A percentile compares a stretch with the other conserved stretches of the same genome.
Conservation (phyloP, 1,139 yeast genomes). For the Petasospora rhodanensis region DNA sequence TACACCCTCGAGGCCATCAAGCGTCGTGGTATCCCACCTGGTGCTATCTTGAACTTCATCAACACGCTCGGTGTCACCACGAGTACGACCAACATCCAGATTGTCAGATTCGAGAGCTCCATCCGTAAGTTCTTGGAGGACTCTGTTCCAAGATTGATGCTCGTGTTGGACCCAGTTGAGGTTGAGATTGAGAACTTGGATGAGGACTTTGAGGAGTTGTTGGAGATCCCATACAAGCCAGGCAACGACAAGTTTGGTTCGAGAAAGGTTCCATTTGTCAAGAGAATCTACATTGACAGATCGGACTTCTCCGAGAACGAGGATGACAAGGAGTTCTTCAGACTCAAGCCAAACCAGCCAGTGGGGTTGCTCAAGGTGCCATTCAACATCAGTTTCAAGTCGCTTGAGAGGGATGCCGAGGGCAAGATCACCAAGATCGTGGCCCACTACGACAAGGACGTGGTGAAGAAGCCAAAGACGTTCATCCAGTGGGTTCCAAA, state of each 20-base stretch:
- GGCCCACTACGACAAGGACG: slow-evolving; percentile 74
- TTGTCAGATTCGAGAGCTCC: slow-evolving; percentile 81
- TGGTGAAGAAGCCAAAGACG: slow-evolving; percentile 62
- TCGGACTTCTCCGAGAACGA: slow-evolving; percentile 77
- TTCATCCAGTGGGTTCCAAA: slow-evolving; percentile 96
- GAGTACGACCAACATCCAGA: slow-evolving; percentile 86
- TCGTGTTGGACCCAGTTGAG: slow-evolving; percentile 82
- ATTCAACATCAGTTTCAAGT: slow-evolving; percentile 68
- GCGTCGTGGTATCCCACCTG: slow-evolving; percentile 99
- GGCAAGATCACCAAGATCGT: slow-evolving; percentile 70
- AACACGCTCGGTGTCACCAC: slow-evolving; percentile 97
- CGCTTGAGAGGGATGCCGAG: slow-evolving; percentile 52
- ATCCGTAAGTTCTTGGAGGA: slow-evolving; percentile 84
- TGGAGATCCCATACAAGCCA: slow-evolving; percentile 86
- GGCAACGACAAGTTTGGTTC: slow-evolving; percentile 70
- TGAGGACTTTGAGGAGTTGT: slow-evolving; percentile 64
- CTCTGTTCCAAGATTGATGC: slow-evolving; percentile 92
- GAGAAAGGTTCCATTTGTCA: slow-evolving; percentile 74
- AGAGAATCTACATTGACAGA: slow-evolving; percentile 76
- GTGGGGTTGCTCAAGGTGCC: slow-evolving; percentile 97
- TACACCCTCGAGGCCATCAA: slow-evolving; percentile 91
- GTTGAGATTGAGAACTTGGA: slow-evolving; percentile 78
- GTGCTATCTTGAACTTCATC: slow-evolving; percentile 88
- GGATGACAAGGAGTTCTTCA: slow-evolving; percentile 59
- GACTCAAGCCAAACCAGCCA: slow-evolving; percentile 84